Conservation (phyloP, 2,329 filamentous ascomycete genomes). For the Xylaria sp. region DNA sequence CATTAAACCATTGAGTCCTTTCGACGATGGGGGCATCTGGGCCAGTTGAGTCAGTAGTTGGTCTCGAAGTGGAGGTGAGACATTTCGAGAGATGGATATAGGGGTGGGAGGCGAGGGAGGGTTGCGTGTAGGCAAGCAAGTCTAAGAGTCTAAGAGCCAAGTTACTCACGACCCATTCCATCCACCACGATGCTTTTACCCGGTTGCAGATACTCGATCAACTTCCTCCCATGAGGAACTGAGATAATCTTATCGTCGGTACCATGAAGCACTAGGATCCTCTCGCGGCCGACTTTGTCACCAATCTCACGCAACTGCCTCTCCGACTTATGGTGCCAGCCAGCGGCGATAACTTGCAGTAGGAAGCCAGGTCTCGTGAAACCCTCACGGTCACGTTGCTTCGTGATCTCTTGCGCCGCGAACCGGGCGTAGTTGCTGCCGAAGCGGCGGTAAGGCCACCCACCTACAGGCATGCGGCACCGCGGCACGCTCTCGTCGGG, state of each 20-base stretch:
- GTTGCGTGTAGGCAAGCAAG: neutral
- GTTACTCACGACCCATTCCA: constrained; percentile 67
- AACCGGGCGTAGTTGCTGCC: constrained; percentile 84
- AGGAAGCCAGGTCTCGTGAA: constrained; percentile 78
- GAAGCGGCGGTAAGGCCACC: constrained; percentile 60
- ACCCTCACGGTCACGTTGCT: constrained; percentile 68
- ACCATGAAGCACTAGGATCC: constrained; percentile 84
- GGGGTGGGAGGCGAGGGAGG: neutral
- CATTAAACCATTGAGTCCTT: constrained; percentile 74
- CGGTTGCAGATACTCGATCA: constrained; percentile 74
- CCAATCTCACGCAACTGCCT: constrained; percentile 74
- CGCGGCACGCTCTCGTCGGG: constrained; percentile 58
- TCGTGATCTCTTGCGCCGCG: constrained; percentile 80
- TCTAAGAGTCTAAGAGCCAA: neutral
- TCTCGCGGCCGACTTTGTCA: constrained; percentile 74
- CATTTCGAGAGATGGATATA: neutral
- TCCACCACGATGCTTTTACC: constrained; percentile 69
- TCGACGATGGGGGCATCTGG: constrained; percentile 76
- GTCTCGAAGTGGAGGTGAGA: neutral
- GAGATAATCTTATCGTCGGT: constrained; percentile 82
- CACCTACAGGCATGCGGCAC: constrained; percentile 44
- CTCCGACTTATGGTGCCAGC: constrained; percentile 80
- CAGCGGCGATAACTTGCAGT: constrained; percentile 80
- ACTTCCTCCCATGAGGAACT: constrained; percentile 73
- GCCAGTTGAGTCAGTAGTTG: constrained; percentile 9